Percentiles rank a stretch among this genome's conserved stretches.
phyloP scores from a whole-genome alignment of 192 early-diverging fungal genomes.

The Chytriomyces sp. region DNA sequence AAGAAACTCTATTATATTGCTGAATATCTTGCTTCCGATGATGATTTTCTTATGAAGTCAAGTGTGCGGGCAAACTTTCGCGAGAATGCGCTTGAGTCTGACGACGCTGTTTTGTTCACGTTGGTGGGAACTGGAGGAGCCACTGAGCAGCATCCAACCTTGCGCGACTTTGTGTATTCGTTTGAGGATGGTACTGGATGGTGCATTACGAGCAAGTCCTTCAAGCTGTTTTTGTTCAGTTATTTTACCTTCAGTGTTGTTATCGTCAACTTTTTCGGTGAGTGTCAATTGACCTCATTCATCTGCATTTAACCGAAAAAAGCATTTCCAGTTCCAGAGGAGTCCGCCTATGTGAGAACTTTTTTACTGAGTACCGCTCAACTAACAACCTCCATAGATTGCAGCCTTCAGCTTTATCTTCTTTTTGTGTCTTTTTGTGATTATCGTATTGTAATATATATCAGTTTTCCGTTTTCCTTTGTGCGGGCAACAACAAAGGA shows the following conservation, averaged over 20 bases:
- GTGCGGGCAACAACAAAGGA: neutral
- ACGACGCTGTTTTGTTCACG: constrained; percentile 68
- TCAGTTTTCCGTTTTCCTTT: neutral
- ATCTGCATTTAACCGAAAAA: neutral
- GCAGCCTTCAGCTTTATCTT: constrained; percentile 46
- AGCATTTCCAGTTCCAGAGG: constrained; percentile 23
- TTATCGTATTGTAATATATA: neutral
- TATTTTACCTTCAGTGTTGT: constrained; percentile 39
- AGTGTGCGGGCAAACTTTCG: constrained; percentile 63
- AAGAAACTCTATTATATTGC: constrained; percentile 49
- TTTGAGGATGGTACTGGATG: constrained; percentile 35
- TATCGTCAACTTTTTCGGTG: constrained; percentile 43
- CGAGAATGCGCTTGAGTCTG: constrained; percentile 62
- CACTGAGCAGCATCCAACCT: constrained; percentile 42
- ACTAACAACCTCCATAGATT: neutral
- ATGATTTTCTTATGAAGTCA: constrained; percentile 71
- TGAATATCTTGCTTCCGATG: constrained; percentile 62
- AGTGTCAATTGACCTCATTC: constrained; percentile 20
- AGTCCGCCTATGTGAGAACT: constrained; percentile 20
- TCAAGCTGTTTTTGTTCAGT: constrained; percentile 24
- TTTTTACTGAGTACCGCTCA: neutral
- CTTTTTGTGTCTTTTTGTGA: constrained; percentile 27
- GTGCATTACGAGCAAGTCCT: constrained; percentile 7
- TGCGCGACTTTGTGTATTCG: constrained; percentile 42
- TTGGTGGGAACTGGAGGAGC: constrained; percentile 37